Base-by-base conservation (phyloP, 2,329 filamentous ascomycete species). In the Fragosphaeria purpurea region DNA sequence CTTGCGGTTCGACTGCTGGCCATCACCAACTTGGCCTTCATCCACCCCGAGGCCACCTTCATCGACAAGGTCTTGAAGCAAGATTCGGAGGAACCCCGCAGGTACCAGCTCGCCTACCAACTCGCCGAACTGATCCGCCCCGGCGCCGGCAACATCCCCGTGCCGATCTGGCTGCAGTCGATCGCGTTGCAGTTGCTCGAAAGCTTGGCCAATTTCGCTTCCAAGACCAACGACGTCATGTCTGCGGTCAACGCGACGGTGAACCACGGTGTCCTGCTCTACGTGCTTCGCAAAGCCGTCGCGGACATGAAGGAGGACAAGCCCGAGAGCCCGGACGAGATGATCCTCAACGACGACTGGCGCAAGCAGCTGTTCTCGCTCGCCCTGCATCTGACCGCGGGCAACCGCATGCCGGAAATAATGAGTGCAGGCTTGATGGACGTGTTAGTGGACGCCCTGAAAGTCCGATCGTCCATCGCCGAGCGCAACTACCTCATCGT, bases 241-340 rank as follows among this genome's bases (percentile, higher is more conserved):
- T 83, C 88, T 41, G 89, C 93, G n/a, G 72, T 99, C 41, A 95
- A 89, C 61, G 88, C 94, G 49, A 95, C 91, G 59, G 91, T 97
- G 39, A 97, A 95, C 60, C 94, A 98, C 60, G 94, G 93, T 11
- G 85, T 97, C 34, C 75, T 99, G 43, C 85, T 97, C 58, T 97
- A 96, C 61, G 79, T 96, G 57, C 85, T 95, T 46, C 81, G 91
- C 50, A 96, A 95, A 66, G 87, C 89, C 8, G 86, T 97, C 51
- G 83, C 85, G 13, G 86, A 89, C 56, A 84, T 98, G 70, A 81
- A 76, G 51, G 71, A 71, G 13, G 75, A 81, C 53, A 70, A 72
- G 46, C 63, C 71, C 46, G 79, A 84, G 50, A 68, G 73, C 52
- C 73, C 80, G 40, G 74, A 77, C 30, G 76, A 82, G 56, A 75